Percentiles rank a stretch among this genome's conserved stretches.
These are phyloP conservation scores for Oenanthe sinensis DNA, from an alignment of 129 eudicot species.

Conservation along the genomic window DNA sequence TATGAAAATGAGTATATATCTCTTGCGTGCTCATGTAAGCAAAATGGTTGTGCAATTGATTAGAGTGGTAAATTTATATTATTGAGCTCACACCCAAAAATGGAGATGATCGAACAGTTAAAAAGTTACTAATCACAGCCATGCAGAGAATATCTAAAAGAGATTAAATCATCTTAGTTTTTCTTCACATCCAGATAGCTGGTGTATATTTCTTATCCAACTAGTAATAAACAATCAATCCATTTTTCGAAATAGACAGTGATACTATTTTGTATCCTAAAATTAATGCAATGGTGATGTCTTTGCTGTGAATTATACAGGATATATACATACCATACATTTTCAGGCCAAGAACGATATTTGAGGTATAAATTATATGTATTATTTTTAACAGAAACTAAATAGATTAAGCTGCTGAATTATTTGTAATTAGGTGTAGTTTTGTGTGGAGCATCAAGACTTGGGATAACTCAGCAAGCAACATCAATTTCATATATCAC, in stretches of 20 bases:
- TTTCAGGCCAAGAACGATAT: not conserved
- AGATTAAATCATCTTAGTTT: not conserved
- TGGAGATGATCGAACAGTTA: too few species aligned
- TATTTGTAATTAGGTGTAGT: not conserved
- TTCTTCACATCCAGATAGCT: not conserved
- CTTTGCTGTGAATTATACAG: not conserved
- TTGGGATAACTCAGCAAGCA: not conserved
- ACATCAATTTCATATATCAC: not conserved
- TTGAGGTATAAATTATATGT: too few species aligned
- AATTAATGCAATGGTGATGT: not conserved
- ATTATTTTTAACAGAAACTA: too few species aligned
- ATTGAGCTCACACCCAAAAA: too few species aligned
- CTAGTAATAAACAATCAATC: not conserved
- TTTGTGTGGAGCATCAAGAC: not conserved
- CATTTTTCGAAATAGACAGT: not conserved
- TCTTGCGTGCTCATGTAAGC: not conserved
- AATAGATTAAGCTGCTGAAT: not conserved
- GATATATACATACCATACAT: not conserved
- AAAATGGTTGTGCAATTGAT: too few species aligned
- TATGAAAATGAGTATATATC: not conserved
- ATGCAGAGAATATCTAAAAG: too few species aligned
- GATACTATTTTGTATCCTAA: not conserved
- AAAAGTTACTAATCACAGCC: too few species aligned
- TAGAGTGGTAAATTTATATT: too few species aligned
- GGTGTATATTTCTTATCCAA: not conserved